Evolutionary conservation across 106 monocot species (phyloP), one percentile per base, ranked within the genome.

Genomic region (Dendrobium nobile): DNA sequence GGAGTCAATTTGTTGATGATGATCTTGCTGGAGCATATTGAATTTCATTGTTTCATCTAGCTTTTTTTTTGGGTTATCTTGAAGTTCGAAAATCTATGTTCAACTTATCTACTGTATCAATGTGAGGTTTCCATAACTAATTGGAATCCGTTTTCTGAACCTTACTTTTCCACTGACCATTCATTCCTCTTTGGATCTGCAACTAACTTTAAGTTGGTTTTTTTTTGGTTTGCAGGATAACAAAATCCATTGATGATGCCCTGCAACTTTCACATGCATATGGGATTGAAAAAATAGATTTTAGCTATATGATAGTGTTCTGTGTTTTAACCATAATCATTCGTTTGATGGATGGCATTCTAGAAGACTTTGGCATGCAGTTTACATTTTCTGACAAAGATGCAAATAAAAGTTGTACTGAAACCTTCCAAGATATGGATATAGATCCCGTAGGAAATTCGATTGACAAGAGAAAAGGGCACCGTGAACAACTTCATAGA

Each of bases 351-450:
- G 88, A 96, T 82, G 79, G 81, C 70, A 79, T 84, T 26, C 84
- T 96, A 45, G 89, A 93, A 82, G 96, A 96, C 59, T 89, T 82
- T 84, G 92, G 90, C 76, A 70, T 92, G 75, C 72, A 88, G 45
- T 85, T 86, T 51, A 65, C 51, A 72, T 82, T 64, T 77, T 45
- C 65, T 72, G 87, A 87, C 31, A 85, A 84, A 33, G 67, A 81
- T 61, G 67, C 20, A 16, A 88, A 16, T 77, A 31, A 70, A 11
- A 72, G 54, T 79, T 28, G 72, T 79, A 74, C 17, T 81, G 80
- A 74, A 74, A 80, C 80, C 8, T 40, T 40, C 6, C 72, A 77
- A 18, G 59, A 67, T 65, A 88, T 88, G 86, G 81, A 93, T 78
- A 28, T 90, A 43, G 86, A 90, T 83, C 72, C 55, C 59, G 87